phyloP scores from a whole-genome alignment of 495 filamentous ascomycete genomes.

The Daldinia loculata region DNA sequence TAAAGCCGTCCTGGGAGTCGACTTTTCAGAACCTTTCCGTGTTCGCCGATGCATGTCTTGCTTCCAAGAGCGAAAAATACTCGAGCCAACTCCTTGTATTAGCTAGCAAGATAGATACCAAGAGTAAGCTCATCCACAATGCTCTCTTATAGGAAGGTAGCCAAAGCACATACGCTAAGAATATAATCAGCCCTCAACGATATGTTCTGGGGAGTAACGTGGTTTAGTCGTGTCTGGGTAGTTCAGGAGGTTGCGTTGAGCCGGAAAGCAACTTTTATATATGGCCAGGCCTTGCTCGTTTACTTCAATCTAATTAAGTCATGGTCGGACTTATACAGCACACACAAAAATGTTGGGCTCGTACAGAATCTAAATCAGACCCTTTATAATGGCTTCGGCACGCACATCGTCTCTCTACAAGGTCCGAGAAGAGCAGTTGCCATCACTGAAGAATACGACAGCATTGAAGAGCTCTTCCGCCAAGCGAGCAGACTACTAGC shows the following conservation, averaged over 20 bases:
- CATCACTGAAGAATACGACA: constrained; percentile 16
- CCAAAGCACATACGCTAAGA: not conserved
- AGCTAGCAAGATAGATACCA: not conserved
- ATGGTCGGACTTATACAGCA: constrained; percentile 6
- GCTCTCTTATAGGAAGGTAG: not conserved
- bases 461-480: constrained; percentile 15
- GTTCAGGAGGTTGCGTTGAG: constrained; percentile 7
- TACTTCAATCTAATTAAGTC: constrained; percentile 14
- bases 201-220: not conserved
- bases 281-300: not conserved
- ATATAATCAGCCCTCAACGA: not conserved
- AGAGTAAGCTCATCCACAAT: not conserved
- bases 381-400: not conserved
- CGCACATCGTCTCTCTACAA: not conserved
- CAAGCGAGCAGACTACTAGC: not conserved
- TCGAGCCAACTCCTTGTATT: not conserved
- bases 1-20: not conserved
- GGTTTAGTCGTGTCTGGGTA: constrained; percentile 11
- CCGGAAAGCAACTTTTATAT: constrained; percentile 4
- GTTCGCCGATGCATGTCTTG: not conserved
- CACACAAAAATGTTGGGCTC: not conserved
- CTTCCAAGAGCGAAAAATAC: not conserved
- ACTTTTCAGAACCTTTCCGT: not conserved
- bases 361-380: constrained; percentile 13
- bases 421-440: constrained; percentile 1